These are phyloP conservation scores for Hypomontagnella monticulosa DNA, from an alignment of 495 filamentous ascomycete species.

Conservation along the genomic window DNA sequence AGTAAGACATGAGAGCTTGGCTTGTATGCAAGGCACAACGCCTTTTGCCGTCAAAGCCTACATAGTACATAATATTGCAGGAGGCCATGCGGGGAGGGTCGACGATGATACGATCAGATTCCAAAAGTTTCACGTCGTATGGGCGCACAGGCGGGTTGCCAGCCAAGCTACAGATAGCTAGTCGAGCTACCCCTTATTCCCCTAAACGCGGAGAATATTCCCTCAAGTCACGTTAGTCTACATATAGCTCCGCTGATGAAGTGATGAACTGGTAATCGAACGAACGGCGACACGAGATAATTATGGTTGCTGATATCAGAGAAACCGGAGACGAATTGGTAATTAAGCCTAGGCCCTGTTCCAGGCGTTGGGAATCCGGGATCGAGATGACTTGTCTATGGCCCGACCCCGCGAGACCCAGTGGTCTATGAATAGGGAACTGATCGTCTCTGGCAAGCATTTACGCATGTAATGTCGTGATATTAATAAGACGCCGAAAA, in stretches of 20 bases:
- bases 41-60: conserved; percentile 15
- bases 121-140: conserved; percentile 39
- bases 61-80: conserved; percentile 28
- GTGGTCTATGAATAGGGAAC: conserved; percentile 7
- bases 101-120: conserved; percentile 36
- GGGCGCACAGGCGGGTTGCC: conserved; percentile 16
- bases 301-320: not conserved
- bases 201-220: conserved; percentile 39
- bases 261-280: conserved; percentile 2
- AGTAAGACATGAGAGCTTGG: conserved; percentile 15
- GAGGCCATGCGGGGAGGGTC: conserved; percentile 36
- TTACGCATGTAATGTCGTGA: not conserved
- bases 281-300: conserved; percentile 24
- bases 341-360: conserved; percentile 21
- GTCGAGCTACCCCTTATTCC: not conserved
- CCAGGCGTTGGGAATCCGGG: conserved; percentile 17
- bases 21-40: conserved; percentile 28
- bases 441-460: conserved; percentile 4
- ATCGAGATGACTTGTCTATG: conserved; percentile 32
- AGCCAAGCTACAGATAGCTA: not conserved
- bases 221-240: conserved; percentile 35
- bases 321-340: conserved; percentile 18
- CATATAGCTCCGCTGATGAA: not conserved
- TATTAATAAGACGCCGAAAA: not conserved
- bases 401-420: conserved; percentile 31